These are phyloP conservation scores for Chlamydomonas asymmetrica DNA, from an alignment of 139 green algal species.

Conservation along the genomic window DNA sequence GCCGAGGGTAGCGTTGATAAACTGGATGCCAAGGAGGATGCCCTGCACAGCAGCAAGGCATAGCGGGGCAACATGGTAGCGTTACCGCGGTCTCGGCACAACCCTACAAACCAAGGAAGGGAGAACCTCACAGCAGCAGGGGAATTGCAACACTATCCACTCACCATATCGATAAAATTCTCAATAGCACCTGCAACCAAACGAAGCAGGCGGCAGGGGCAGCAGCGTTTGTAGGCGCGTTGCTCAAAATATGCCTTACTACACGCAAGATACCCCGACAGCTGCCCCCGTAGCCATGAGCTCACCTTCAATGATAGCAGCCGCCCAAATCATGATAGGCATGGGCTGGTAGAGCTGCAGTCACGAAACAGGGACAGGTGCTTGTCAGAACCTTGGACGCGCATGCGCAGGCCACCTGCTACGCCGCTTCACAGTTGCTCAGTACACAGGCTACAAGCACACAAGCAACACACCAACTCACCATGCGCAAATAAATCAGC, in stretches of 20 bases:
- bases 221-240: too few species aligned
- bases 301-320: slow-evolving; percentile 72
- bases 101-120: too few species aligned
- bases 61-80: too few species aligned
- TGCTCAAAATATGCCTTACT: background rate
- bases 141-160: too few species aligned
- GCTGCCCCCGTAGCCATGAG: background rate
- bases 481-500: slow-evolving; percentile 53
- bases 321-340: slow-evolving; percentile 93
- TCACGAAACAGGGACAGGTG: background rate
- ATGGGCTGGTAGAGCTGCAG: slow-evolving; percentile 77
- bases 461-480: background rate
- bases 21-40: slow-evolving; percentile 82
- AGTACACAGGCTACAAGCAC: background rate
- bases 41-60: too few species aligned
- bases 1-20: slow-evolving; percentile 80
- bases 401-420: background rate
- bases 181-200: slow-evolving; percentile 46
- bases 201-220: background rate
- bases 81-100: too few species aligned
- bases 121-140: too few species aligned
- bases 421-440: background rate
- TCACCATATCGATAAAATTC: slow-evolving; percentile 73
- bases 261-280: background rate
- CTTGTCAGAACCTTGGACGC: background rate